Base-by-base conservation (phyloP, 495 filamentous ascomycete genomes). In the Penicillium herquei region DNA sequence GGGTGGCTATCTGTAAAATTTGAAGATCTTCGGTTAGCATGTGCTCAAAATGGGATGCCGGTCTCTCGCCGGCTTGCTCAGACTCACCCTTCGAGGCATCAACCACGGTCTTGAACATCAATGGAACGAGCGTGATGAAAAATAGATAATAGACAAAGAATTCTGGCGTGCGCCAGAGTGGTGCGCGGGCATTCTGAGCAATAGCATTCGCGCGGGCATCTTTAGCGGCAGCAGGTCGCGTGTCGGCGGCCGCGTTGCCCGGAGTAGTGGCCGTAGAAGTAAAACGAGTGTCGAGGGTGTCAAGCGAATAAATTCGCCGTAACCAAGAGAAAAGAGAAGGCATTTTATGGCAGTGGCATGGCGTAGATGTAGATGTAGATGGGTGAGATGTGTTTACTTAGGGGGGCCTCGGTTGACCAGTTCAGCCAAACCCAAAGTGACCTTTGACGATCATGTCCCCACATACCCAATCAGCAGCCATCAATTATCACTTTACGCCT, bases 281-380 rank as follows among this genome's bases (percentile, higher is more conserved):
- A 68, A 98, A 91, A 59, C 94, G 87, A 55, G 90, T 93, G 78
- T 98, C 94, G 69, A 98, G 84, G 31, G 91, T 95, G 63, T 96
- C 90, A 54, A 96, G 85, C 49, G 88, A 86, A 74, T 91, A 95
- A 49, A 93, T 69, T 45, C 78, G 78, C 59, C 78, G 73, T 49
- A 73, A 61, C 67, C 65, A 67, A 54, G 63, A 62, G 46, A 74
- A 47, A 42, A 68, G 39, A 41, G 62, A 67, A 47, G 67, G 51
- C 72, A 74, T 76, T 62, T 71, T 71, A 69, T 55, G 31, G 41
- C 61, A 61, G 46, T 63, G 62, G 68, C 72, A 74, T 77, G 46
- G 62, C 70, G 63, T 40, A 47, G 30, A 39, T 21, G 35, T 18
- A 40, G 49, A 43, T 46, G 42, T 18, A 17, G 49, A 26, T 59